Percentiles rank a stretch among this genome's conserved stretches.
phyloP scores from a whole-genome alignment of 345 rosid genomes.

The Pelargonium nanum region DNA sequence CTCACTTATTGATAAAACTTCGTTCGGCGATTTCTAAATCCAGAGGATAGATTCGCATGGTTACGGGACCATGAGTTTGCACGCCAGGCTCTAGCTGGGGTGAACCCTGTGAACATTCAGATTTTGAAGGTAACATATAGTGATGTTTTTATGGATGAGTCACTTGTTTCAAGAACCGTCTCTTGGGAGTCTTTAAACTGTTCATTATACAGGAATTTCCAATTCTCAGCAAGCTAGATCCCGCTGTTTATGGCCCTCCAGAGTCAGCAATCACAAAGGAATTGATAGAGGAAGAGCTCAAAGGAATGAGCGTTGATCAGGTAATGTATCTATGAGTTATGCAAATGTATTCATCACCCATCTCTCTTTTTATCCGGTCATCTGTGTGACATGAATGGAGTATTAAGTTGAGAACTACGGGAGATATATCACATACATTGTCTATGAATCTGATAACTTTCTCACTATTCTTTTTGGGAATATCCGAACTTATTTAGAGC shows the following conservation, averaged over 20 bases:
- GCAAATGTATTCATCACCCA: background rate
- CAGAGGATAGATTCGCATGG: slow-evolving; percentile 94
- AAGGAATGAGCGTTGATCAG: slow-evolving; percentile 61
- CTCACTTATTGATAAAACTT: too few relatives aligned
- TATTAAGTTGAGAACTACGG: too few relatives aligned
- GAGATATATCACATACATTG: too few relatives aligned
- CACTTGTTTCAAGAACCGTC: background rate
- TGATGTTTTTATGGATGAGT: background rate
- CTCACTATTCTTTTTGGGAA: too few relatives aligned
- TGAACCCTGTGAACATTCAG: slow-evolving; percentile 80
- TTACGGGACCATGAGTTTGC: slow-evolving; percentile 84
- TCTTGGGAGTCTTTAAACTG: slow-evolving; percentile 3
- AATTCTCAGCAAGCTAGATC: slow-evolving; percentile 74
- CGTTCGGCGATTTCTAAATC: slow-evolving; percentile 4
- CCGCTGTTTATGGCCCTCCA: slow-evolving; percentile 63
- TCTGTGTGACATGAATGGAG: too few relatives aligned
- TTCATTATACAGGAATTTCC: slow-evolving; percentile 57
- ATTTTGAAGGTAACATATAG: slow-evolving; percentile 39
- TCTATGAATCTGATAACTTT: too few relatives aligned
- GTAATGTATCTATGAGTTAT: slow-evolving; percentile 20
- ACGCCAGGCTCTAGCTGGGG: slow-evolving; percentile 88
- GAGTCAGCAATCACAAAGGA: slow-evolving; percentile 76
- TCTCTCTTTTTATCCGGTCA: too few relatives aligned
- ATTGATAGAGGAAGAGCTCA: slow-evolving; percentile 57
- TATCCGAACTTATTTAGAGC: too few relatives aligned